Percentiles rank a stretch among this genome's conserved stretches.
phyloP scores from a whole-genome alignment of 2,329 filamentous ascomycete species.

The Ophiostoma montium region DNA sequence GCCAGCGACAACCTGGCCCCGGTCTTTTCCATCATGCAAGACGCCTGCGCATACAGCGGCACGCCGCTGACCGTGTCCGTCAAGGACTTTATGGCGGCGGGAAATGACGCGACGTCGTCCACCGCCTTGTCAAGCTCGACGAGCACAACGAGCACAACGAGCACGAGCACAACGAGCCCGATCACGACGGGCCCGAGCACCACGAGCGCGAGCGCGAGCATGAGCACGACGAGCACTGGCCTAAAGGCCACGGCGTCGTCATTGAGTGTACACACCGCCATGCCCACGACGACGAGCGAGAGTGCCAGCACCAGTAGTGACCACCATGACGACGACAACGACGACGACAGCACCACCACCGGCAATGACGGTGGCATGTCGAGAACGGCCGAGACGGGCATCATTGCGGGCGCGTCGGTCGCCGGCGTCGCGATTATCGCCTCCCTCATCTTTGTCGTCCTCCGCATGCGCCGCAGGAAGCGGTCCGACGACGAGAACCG shows the following conservation, averaged over 20 bases:
- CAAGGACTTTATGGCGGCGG: slow-evolving; percentile 26
- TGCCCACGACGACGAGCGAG: background rate
- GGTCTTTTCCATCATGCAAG: slow-evolving; percentile 30
- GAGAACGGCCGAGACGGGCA: slow-evolving; percentile 16
- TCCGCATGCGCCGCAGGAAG: slow-evolving; percentile 15
- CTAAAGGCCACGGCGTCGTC: no score
- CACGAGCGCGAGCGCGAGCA: no score
- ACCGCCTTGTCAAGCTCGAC: no score
- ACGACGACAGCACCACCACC: background rate
- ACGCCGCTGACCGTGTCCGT: slow-evolving; percentile 29
- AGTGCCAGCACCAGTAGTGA: background rate
- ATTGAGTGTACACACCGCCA: background rate
- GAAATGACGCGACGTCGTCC: slow-evolving; percentile 9
- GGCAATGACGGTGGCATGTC: slow-evolving; percentile 11
- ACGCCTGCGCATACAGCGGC: slow-evolving; percentile 29
- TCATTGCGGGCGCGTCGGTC: slow-evolving; percentile 15
- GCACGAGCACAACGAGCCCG: slow-evolving; percentile 11
- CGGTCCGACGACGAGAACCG: slow-evolving; percentile 17
- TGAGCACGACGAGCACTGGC: no score
- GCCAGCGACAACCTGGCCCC: slow-evolving; percentile 23
- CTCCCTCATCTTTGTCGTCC: slow-evolving; percentile 12
- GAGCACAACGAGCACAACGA: slow-evolving; percentile 1
- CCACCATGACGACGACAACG: background rate
- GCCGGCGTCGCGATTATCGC: slow-evolving; percentile 14
- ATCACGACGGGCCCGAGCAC: no score